These are phyloP conservation scores for Pyrenula aspistea DNA, from an alignment of 495 filamentous ascomycete genomes.

Conservation along the genomic window DNA sequence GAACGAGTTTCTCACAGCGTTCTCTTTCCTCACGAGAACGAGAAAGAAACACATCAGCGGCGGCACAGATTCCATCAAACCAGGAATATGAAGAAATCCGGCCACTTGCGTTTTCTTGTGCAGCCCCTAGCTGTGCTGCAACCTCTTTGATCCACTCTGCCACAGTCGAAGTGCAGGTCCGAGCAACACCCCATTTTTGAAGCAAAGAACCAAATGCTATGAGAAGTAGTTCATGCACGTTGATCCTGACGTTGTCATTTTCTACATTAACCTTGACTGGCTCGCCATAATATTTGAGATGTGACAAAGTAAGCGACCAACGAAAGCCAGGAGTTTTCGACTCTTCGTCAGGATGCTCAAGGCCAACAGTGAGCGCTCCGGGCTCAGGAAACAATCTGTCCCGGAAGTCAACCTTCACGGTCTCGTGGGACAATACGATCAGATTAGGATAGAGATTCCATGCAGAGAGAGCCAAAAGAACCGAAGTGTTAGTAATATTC, in stretches of 20 bases:
- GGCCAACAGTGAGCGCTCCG: constrained; percentile 18
- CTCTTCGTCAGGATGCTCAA: neutral
- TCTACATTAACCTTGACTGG: constrained; percentile 19
- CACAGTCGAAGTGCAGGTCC: neutral
- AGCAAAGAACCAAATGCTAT: neutral
- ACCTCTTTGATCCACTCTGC: neutral
- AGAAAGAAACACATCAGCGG: neutral
- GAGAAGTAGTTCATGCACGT: constrained; percentile 12
- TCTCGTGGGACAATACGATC: constrained; percentile 8
- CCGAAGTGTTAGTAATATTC: constrained; percentile 8
- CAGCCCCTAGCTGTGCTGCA: neutral
- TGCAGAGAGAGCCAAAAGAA: constrained; percentile 17
- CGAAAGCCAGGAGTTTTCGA: constrained; percentile 8
- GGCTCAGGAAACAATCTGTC: constrained; percentile 12
- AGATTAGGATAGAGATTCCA: constrained; percentile 29
- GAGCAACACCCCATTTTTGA: neutral
- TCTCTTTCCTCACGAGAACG: neutral
- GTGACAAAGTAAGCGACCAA: constrained; percentile 7
- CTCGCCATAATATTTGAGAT: constrained; percentile 7
- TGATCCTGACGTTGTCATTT: constrained; percentile 18
- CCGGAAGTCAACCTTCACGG: constrained; percentile 9
- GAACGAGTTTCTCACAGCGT: neutral
- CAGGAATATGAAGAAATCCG: neutral
- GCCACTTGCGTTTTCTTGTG: neutral
- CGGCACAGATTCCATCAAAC: neutral